Evolutionary conservation across 441 rosid genomes (phyloP).

Genomic region (Manihot esculenta): DNA sequence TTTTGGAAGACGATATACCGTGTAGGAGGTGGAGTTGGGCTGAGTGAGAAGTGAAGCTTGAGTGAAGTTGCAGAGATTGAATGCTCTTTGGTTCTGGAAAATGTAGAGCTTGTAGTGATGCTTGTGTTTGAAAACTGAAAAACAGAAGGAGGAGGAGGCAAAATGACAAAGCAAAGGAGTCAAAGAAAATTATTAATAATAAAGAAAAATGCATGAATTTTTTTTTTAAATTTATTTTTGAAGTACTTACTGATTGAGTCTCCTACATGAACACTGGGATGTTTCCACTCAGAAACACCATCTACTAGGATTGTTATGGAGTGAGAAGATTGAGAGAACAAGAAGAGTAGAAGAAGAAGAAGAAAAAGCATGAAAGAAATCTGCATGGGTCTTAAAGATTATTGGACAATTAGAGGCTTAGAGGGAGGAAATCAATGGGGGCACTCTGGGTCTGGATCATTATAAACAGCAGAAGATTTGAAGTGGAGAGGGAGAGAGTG

Average conservation of each 20-base stretch:
- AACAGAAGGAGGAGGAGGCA: neutral
- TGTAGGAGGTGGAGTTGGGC: conserved; percentile 61
- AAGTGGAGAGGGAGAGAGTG: neutral
- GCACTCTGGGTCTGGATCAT: no score
- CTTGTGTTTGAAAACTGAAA: conserved; percentile 77
- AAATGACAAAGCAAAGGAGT: conserved; percentile 10
- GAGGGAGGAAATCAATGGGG: no score
- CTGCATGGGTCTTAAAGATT: neutral
- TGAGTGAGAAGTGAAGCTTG: conserved; percentile 75
- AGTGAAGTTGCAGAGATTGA: conserved; percentile 71
- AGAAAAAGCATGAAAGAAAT: conserved; percentile 20
- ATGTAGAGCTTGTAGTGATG: conserved; percentile 68
- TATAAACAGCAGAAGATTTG: no score
- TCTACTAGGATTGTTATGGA: conserved; percentile 60
- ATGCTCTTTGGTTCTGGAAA: conserved; percentile 75
- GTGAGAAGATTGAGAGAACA: conserved; percentile 38
- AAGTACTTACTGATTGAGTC: conserved; percentile 63
- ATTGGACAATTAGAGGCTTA: no score
- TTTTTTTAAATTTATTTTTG: neutral
- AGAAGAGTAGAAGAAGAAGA: conserved; percentile 32
- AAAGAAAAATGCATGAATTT: no score
- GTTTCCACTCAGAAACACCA: conserved; percentile 67
- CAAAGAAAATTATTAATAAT: neutral
- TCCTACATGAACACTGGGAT: conserved; percentile 64
- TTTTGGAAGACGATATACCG: conserved; percentile 42